These are phyloP conservation scores for Asterionellopsis glacialis DNA, from an alignment of 108 stramenopile genomes.

Conservation along the genomic window DNA sequence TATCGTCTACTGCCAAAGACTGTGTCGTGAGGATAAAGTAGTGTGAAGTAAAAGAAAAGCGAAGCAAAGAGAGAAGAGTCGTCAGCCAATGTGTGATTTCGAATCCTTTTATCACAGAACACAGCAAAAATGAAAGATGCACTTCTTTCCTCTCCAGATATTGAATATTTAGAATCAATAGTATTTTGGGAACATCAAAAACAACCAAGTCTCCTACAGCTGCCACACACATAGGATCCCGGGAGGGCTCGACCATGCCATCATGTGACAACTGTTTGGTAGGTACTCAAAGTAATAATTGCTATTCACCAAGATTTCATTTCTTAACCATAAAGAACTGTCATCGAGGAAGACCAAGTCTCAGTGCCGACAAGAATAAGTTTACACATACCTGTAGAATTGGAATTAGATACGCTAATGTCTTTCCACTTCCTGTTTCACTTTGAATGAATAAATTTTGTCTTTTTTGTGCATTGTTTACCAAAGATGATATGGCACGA, in stretches of 20 bases:
- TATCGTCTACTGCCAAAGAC: slow-evolving; percentile 30
- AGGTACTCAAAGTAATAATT: too few species aligned
- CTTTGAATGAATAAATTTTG: slow-evolving; percentile 81
- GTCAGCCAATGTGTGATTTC: background rate
- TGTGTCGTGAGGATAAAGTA: background rate
- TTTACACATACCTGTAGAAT: slow-evolving; percentile 38
- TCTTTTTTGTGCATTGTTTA: slow-evolving; percentile 7
- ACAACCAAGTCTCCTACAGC: too few species aligned
- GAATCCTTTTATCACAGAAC: too few species aligned
- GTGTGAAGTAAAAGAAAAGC: background rate
- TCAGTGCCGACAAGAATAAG: too few species aligned
- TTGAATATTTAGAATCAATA: too few species aligned
- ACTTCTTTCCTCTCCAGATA: too few species aligned
- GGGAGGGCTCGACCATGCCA: too few species aligned
- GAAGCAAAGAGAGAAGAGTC: background rate
- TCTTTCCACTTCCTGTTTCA: slow-evolving; percentile 92
- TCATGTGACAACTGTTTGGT: too few species aligned
- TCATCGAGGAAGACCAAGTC: too few species aligned
- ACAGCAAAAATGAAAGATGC: too few species aligned
- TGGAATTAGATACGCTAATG: slow-evolving; percentile 82
- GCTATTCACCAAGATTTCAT: background rate
- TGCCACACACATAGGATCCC: too few species aligned
- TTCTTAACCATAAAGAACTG: slow-evolving; percentile 5
- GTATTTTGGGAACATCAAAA: too few species aligned
- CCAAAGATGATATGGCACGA: slow-evolving; percentile 27